Evolutionary conservation across 306 rosid genomes (phyloP).

Genomic region (Biancaea sappan): DNA sequence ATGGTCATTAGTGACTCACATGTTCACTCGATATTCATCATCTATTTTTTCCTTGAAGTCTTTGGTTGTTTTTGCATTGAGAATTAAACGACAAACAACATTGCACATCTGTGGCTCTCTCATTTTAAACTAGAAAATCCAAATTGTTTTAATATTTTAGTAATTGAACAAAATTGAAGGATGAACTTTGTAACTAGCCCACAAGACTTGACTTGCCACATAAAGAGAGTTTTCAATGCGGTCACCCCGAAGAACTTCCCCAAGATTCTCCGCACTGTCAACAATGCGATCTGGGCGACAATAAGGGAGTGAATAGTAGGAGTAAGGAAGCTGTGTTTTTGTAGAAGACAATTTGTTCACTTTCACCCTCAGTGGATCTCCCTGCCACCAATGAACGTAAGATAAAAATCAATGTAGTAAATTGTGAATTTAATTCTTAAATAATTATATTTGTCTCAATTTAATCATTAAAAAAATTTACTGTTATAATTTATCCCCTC

Average conservation of each 20-base stretch:
- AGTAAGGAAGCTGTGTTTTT: conserved; percentile 89
- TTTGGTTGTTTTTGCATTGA: conserved; percentile 63
- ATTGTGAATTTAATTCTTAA: no score
- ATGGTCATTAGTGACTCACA: conserved; percentile 53
- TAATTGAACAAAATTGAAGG: conserved; percentile 15
- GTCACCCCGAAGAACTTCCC: conserved; percentile 94
- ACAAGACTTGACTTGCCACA: conserved; percentile 52
- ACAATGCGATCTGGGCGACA: conserved; percentile 70
- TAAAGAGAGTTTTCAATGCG: conserved; percentile 88
- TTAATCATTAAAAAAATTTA: no score
- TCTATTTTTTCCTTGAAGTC: conserved; percentile 82
- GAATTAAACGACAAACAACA: conserved; percentile 59
- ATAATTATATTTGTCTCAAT: no score
- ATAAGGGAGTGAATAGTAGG: conserved; percentile 77
- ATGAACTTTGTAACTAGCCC: neutral
- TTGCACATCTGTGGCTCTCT: conserved; percentile 90
- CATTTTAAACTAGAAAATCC: conserved; percentile 73
- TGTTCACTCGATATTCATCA: conserved; percentile 85
- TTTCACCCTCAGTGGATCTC: conserved; percentile 70
- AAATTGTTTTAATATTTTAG: conserved; percentile 30
- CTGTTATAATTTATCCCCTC: no score
- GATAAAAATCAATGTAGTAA: neutral
- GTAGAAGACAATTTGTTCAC: conserved; percentile 89
- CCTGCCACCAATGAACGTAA: conserved; percentile 59
- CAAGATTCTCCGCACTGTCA: conserved; percentile 96